These are phyloP conservation scores for Eimeria zaria DNA, from an alignment of 169 alveolate genomes.

Conservation along the genomic window DNA sequence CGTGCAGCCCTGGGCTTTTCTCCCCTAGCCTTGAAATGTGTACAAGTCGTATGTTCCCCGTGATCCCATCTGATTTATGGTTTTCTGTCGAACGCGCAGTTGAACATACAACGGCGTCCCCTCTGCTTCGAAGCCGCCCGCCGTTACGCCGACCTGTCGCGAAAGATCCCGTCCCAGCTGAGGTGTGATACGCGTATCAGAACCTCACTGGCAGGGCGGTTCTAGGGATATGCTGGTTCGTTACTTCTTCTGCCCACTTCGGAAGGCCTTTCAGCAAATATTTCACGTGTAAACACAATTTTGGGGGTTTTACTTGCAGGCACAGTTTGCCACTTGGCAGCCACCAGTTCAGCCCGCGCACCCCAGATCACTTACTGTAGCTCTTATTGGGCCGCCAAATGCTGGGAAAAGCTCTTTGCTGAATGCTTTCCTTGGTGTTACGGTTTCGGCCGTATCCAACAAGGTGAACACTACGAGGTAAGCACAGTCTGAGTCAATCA, in stretches of 20 bases:
- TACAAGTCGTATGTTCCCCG: background rate
- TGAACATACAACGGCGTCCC: background rate
- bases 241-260: background rate
- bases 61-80: background rate
- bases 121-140: background rate
- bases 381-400: conserved; percentile 93
- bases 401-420: conserved; percentile 92
- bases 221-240: background rate
- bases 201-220: background rate
- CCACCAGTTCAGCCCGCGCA: conserved; percentile 82
- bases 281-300: background rate
- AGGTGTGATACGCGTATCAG: background rate
- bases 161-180: conserved; percentile 59
- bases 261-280: background rate
- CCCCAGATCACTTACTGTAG: conserved; percentile 84
- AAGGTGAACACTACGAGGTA: conserved; percentile 94
- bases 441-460: conserved; percentile 94
- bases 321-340: conserved; percentile 84
- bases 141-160: conserved; percentile 28
- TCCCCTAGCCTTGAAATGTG: background rate
- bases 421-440: conserved; percentile 90
- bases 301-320: conserved; percentile 58
- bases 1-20: background rate
- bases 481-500: conserved; percentile 23
- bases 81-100: conserved; percentile 5